Evolutionary conservation across 768 basidiomycete genomes (phyloP), one percentile per base, ranked within the genome.

Genomic region (Hirschioporus abietinus): DNA sequence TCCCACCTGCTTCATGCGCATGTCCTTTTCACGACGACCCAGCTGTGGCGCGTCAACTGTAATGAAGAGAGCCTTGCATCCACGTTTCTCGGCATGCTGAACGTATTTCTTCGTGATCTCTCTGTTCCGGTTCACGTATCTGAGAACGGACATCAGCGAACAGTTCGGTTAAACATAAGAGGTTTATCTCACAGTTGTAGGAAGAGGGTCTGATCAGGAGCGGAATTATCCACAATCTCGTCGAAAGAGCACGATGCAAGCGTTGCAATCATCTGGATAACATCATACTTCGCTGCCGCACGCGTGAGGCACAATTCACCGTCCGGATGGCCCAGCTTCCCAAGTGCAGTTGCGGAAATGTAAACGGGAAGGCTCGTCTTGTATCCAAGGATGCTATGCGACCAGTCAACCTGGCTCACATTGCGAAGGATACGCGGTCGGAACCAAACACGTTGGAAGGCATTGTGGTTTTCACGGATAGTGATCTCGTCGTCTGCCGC

Each of bases 401-500:
- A 66, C 30, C 67, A 66, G 36, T 67, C 66, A 9, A 71, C 61
- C 17, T 35, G 35, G 18, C 65, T 65, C 17, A 72, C 69, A 7
- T 66, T 27, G 52, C 66, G 66, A 65, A 72, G 66, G 24, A 83
- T 74, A 0, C 81, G 77, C 23, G 81, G 81, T 15, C 79, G 71
- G 76, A 83, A 81, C 79, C 80, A 82, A 64, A 81, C 72, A 25
- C 77, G 76, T 30, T 75, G 73, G 67, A 76, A 80, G 15, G 76
- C 76, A 9, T 67, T 64, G 7, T 66, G 58, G 64, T 77, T 78
- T 64, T 76, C 72, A 1, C 66, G 20, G 69, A 73, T 69, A 57
- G 63, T 66, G 65, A 65, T 18, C 74, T 65, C 79, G 65, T 82
- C 81, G 68, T 82, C 81, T 0, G 79, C 77, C 23, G 80, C 81